These are phyloP conservation scores for Stephanodiscus minutulus DNA, from an alignment of 108 stramenopile genomes.

Conservation along the genomic window DNA sequence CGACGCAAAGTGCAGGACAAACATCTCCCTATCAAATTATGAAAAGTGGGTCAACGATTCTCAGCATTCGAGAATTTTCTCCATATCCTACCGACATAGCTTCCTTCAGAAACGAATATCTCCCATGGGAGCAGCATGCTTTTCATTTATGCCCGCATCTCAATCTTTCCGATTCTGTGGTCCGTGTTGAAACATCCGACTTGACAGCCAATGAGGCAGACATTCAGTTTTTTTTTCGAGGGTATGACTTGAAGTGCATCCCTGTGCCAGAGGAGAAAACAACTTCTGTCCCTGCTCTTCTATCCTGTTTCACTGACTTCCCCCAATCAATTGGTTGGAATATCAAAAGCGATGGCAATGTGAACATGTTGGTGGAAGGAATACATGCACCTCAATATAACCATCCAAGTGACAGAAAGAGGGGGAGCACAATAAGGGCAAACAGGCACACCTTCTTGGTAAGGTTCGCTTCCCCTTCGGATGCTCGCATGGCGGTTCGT, in stretches of 20 bases:
- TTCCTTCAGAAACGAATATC: not conserved
- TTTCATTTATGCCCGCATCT: conserved; percentile 40
- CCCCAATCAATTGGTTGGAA: conserved; percentile 43
- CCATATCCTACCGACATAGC: conserved; percentile 5
- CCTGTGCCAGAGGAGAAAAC: conserved; percentile 1
- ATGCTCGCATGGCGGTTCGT: conserved; percentile 49
- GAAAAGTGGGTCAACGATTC: conserved; percentile 29
- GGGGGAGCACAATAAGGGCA: not conserved
- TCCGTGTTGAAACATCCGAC: conserved; percentile 41
- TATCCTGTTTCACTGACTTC: conserved; percentile 2
- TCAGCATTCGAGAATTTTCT: conserved; percentile 28
- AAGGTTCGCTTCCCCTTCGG: conserved; percentile 40
- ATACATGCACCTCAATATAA: not conserved
- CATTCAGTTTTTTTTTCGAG: conserved; percentile 43
- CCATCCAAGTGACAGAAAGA: not conserved
- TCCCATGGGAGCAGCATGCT: conserved; percentile 31
- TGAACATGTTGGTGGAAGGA: conserved; percentile 13
- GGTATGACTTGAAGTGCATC: conserved; percentile 40
- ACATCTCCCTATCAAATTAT: conserved; percentile 16
- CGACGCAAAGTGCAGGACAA: not conserved
- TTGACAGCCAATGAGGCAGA: conserved; percentile 23
- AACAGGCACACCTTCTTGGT: conserved; percentile 34
- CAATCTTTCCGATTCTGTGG: conserved; percentile 45
- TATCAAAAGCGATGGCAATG: not conserved
- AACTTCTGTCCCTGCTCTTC: not conserved